These are phyloP conservation scores for Mortierella alpina DNA, from an alignment of 192 early-diverging fungal genomes.

Conservation along the genomic window DNA sequence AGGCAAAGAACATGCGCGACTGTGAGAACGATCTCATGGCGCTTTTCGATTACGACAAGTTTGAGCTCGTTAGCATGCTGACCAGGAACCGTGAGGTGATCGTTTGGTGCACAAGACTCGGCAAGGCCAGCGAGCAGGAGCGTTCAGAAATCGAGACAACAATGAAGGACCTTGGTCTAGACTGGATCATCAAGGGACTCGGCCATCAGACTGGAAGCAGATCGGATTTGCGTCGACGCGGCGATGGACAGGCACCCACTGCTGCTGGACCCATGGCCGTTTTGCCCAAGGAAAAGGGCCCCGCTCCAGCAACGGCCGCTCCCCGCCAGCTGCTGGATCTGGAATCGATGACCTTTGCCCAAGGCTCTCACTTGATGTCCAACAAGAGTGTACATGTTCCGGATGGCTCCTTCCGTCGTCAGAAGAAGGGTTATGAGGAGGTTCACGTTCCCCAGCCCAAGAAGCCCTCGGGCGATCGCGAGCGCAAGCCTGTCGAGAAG, in stretches of 20 bases:
- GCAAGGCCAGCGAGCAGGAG: slow-evolving; percentile 75
- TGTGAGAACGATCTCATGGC: slow-evolving; percentile 96
- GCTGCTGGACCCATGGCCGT: slow-evolving; percentile 53
- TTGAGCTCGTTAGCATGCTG: slow-evolving; percentile 92
- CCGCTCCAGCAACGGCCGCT: slow-evolving; percentile 60
- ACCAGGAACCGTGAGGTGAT: slow-evolving; percentile 90
- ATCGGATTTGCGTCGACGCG: slow-evolving; percentile 62
- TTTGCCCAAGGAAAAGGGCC: slow-evolving; percentile 60
- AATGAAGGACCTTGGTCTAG: slow-evolving; percentile 76
- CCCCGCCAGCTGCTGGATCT: slow-evolving; percentile 82
- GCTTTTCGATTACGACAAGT: slow-evolving; percentile 97
- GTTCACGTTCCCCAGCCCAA: slow-evolving; percentile 94
- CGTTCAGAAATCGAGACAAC: slow-evolving; percentile 66
- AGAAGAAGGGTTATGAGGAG: slow-evolving; percentile 93
- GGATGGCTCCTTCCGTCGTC: slow-evolving; percentile 90
- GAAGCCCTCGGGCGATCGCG: slow-evolving; percentile 74
- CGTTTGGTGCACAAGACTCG: slow-evolving; percentile 91
- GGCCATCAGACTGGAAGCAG: slow-evolving; percentile 48
- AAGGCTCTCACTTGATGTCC: slow-evolving; percentile 97
- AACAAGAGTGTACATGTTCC: slow-evolving; percentile 95
- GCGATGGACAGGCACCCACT: slow-evolving; percentile 64
- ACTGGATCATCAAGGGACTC: slow-evolving; percentile 80
- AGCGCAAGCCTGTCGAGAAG: slow-evolving; percentile 67
- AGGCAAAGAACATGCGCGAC: slow-evolving; percentile 76
- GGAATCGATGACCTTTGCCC: slow-evolving; percentile 85